A percentile compares a stretch with the other conserved stretches of the same genome.
Evolutionary conservation across 352 stramenopile genomes (phyloP).

Genomic region (Phytophthora syringae): DNA sequence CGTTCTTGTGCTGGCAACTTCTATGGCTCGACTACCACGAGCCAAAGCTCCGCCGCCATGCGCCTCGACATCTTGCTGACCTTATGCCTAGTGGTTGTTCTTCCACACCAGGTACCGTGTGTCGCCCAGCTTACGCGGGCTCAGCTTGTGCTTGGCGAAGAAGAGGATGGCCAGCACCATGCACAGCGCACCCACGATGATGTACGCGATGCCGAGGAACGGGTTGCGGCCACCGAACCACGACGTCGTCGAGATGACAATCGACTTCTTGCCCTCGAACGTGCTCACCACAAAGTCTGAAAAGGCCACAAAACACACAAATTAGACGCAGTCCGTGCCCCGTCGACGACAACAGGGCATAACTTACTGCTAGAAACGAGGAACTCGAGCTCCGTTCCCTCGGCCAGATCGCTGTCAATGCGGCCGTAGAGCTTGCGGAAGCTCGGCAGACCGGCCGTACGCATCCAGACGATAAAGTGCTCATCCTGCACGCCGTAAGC

Average conservation of each 20-base stretch:
- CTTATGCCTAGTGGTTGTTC: slow-evolving; percentile 88
- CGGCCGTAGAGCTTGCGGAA: slow-evolving; percentile 99
- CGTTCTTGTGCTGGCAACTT: slow-evolving; percentile 27
- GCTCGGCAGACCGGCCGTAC: slow-evolving; percentile 95
- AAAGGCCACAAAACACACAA: background rate
- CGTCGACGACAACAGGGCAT: slow-evolving; percentile 1
- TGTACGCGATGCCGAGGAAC: slow-evolving; percentile 97
- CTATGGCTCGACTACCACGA: slow-evolving; percentile 25
- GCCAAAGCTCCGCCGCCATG: slow-evolving; percentile 11
- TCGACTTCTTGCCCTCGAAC: slow-evolving; percentile 96
- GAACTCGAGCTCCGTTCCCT: slow-evolving; percentile 92
- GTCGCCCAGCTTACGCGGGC: slow-evolving; percentile 95
- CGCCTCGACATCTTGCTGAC: slow-evolving; percentile 21
- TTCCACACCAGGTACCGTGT: slow-evolving; percentile 96
- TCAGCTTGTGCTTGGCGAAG: slow-evolving; percentile 95
- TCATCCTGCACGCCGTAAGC: slow-evolving; percentile 96
- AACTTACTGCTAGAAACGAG: slow-evolving; percentile 90
- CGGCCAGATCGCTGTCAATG: slow-evolving; percentile 93
- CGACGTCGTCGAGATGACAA: slow-evolving; percentile 96
- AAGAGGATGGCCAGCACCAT: slow-evolving; percentile 95
- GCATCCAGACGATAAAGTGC: slow-evolving; percentile 99
- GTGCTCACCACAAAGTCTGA: slow-evolving; percentile 96
- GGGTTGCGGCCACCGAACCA: slow-evolving; percentile 97
- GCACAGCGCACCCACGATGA: slow-evolving; percentile 95
- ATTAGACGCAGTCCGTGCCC: slow-evolving; percentile 1